Conservation (phyloP, 768 basidiomycete species). For the Mycena rosella region DNA sequence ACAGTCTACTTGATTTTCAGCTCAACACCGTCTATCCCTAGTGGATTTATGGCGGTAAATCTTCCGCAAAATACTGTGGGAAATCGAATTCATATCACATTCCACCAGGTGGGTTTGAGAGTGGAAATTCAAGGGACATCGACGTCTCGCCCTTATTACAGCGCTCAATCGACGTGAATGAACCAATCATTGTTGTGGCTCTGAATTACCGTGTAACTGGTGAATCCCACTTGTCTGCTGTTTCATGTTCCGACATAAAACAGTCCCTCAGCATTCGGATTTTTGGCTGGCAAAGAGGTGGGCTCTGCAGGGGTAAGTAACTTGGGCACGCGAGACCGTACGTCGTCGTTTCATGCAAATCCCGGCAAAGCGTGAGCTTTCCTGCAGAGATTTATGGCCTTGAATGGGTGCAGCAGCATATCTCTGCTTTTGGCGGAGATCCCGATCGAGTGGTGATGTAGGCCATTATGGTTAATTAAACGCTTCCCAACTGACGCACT, state of each 20-base stretch:
- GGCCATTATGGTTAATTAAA: no score
- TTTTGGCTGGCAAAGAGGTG: slow-evolving; percentile 22
- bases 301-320: slow-evolving; percentile 15
- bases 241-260: not conserved
- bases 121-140: slow-evolving; percentile 7
- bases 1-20: not conserved
- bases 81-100: not conserved
- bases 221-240: not conserved
- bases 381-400: slow-evolving; percentile 55
- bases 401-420: slow-evolving; percentile 70
- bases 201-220: slow-evolving; percentile 20
- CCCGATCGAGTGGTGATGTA: slow-evolving; percentile 59
- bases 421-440: slow-evolving; percentile 69
- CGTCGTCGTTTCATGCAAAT: slow-evolving; percentile 14
- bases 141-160: not conserved
- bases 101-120: slow-evolving; percentile 6
- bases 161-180: slow-evolving; percentile 2
- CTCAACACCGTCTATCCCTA: not conserved
- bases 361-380: no score
- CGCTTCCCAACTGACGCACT: no score
- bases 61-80: no score
- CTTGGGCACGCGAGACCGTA: slow-evolving; percentile 22
- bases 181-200: slow-evolving; percentile 24
- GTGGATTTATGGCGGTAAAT: slow-evolving; percentile 12
- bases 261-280: slow-evolving; percentile 11